These are phyloP conservation scores for Talaromyces sp. DNA, from an alignment of 2,329 filamentous ascomycete genomes.

Conservation along the genomic window DNA sequence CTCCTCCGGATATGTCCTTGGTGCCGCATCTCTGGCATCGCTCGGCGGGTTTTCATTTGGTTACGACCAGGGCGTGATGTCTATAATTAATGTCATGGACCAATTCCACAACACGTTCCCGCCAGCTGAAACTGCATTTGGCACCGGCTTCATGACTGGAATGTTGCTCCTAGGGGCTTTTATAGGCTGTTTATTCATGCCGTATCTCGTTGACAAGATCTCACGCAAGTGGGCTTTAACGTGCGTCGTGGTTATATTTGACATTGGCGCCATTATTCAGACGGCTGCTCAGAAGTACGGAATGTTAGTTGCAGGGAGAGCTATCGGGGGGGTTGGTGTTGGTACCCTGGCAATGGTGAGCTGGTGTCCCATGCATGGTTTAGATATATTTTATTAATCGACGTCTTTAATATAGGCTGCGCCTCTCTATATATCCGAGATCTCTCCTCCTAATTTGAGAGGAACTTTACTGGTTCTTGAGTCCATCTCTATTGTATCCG, in stretches of 20 bases:
- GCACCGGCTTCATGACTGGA: not conserved
- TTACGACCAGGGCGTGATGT: conserved; percentile 55
- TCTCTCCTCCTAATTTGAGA: not conserved
- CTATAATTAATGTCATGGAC: conserved; percentile 45
- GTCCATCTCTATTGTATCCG: conserved; percentile 26
- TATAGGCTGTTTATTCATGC: not conserved
- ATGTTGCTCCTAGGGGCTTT: not conserved
- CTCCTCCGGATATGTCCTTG: not conserved
- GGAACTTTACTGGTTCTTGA: conserved; percentile 17
- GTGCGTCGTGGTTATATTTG: not conserved
- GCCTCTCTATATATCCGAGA: not conserved
- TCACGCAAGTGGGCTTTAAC: not conserved
- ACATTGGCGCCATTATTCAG: not conserved
- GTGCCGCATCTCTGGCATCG: conserved; percentile 36
- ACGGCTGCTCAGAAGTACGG: not conserved
- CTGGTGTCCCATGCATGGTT: not conserved
- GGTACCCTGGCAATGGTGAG: not conserved
- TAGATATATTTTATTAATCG: not conserved
- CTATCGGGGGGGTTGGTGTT: not conserved
- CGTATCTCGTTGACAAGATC: not conserved
- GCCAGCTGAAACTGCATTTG: conserved; percentile 4
- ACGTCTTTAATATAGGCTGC: not conserved
- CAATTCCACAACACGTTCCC: conserved; percentile 37
- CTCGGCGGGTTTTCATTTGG: conserved; percentile 54
- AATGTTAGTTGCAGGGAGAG: not conserved